These are phyloP conservation scores for Dalbergia cultrata DNA, from an alignment of 306 rosid species.

Conservation along the genomic window DNA sequence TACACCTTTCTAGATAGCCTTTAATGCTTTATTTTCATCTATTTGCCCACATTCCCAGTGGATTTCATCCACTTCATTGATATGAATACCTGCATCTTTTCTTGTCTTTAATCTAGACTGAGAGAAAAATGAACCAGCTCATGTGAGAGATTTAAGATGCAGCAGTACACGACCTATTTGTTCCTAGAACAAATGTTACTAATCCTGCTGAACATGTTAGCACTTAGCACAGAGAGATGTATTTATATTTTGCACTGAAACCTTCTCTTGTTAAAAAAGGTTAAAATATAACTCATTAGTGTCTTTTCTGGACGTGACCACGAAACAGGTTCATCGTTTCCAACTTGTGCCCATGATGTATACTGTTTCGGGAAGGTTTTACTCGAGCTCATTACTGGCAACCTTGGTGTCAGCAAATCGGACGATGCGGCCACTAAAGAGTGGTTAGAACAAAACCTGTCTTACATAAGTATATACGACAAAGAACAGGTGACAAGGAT, in stretches of 20 bases:
- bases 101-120: not conserved
- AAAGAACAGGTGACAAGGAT: constrained; percentile 75
- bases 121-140: not conserved
- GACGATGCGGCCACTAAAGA: constrained; percentile 74
- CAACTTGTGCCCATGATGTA: constrained; percentile 71
- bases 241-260: not conserved
- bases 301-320: constrained; percentile 34
- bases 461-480: constrained; percentile 69
- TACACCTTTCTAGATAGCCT: not conserved
- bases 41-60: not conserved
- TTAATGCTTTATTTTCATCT: not conserved
- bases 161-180: not conserved
- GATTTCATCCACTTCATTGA: not conserved
- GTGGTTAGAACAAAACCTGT: constrained; percentile 74
- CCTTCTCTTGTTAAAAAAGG: not conserved
- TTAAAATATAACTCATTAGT: constrained; percentile 8
- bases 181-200: not conserved
- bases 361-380: constrained; percentile 90
- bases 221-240: not conserved
- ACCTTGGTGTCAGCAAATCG: constrained; percentile 70
- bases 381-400: constrained; percentile 92
- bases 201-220: not conserved
- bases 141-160: not conserved
- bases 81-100: not conserved
- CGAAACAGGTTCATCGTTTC: constrained; percentile 68